A percentile compares a stretch with the other conserved stretches of the same genome.
Conservation (phyloP, 495 filamentous ascomycete species). For the Tetracladium setigerum region DNA sequence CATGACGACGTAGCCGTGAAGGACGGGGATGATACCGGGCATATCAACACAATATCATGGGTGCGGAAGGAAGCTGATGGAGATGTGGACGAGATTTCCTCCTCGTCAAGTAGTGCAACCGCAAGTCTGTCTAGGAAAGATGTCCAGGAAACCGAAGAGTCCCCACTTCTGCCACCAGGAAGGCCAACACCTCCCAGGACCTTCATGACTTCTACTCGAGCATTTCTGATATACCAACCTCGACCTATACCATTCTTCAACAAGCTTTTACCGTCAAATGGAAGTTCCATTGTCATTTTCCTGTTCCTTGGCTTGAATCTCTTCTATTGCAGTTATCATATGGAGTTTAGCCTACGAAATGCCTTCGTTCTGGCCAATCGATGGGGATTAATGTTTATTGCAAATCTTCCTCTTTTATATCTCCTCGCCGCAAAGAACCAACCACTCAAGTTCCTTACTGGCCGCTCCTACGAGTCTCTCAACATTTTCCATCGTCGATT, state of each 20-base stretch:
- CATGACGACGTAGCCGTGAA: not conserved
- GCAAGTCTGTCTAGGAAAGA: conserved; percentile 2
- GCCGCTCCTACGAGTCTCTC: conserved; percentile 54
- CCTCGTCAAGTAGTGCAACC: conserved; percentile 13
- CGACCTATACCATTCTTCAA: conserved; percentile 44
- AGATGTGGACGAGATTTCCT: conserved; percentile 7
- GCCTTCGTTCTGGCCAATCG: conserved; percentile 51
- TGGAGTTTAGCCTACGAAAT: conserved; percentile 33
- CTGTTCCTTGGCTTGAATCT: conserved; percentile 44
- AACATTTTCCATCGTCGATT: conserved; percentile 54
- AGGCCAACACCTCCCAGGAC: not conserved
- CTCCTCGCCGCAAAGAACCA: conserved; percentile 57
- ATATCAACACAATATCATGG: not conserved
- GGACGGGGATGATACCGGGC: not conserved
- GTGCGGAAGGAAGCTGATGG: not conserved
- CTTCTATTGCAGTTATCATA: conserved; percentile 45
- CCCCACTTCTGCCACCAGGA: conserved; percentile 7
- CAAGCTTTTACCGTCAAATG: conserved; percentile 45
- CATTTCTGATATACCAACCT: conserved; percentile 39
- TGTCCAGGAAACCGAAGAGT: conserved; percentile 8
- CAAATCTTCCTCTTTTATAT: conserved; percentile 54
- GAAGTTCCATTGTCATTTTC: conserved; percentile 38
- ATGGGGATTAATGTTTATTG: conserved; percentile 43
- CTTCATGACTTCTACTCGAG: not conserved
- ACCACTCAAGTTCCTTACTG: conserved; percentile 48